Evolutionary conservation across 1,284 basidiomycete species (phyloP).

Genomic region (Paramarasmius palmivorus): DNA sequence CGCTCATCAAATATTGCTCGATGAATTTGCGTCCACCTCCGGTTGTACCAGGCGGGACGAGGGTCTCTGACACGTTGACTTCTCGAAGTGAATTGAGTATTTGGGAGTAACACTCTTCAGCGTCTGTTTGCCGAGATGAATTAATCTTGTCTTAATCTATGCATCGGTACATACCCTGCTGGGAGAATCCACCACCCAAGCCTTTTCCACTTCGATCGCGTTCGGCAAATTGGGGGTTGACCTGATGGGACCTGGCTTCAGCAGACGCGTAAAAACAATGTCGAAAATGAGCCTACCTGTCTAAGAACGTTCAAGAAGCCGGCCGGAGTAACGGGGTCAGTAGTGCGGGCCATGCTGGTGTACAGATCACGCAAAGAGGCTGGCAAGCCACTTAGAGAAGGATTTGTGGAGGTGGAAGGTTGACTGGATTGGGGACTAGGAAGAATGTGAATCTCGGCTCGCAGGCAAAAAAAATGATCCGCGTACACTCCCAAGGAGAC

Average conservation of each 20-base stretch:
- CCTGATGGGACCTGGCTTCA: too few species aligned
- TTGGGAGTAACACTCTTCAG: constrained; percentile 92
- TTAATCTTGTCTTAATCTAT: not conserved
- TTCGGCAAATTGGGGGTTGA: constrained; percentile 94
- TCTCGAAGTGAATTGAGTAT: constrained; percentile 81
- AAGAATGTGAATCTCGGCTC: not conserved
- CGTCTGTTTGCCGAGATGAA: constrained; percentile 56
- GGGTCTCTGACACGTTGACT: constrained; percentile 38
- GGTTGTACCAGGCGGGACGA: constrained; percentile 32
- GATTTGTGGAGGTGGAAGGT: constrained; percentile 13
- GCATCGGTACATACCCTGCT: constrained; percentile 66
- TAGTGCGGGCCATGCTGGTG: constrained; percentile 71
- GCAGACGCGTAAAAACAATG: too few species aligned
- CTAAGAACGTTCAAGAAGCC: constrained; percentile 74
- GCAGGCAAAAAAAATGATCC: constrained; percentile 9
- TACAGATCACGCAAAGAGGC: constrained; percentile 76
- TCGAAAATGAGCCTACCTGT: constrained; percentile 39
- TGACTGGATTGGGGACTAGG: constrained; percentile 31
- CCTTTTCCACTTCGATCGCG: constrained; percentile 45
- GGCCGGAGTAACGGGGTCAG: constrained; percentile 78
- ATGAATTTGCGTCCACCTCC: constrained; percentile 58
- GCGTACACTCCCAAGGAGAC: constrained; percentile 61
- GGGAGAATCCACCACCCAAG: constrained; percentile 65
- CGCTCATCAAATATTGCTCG: constrained; percentile 83
- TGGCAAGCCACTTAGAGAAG: constrained; percentile 38